Evolutionary conservation across 75 land plant genomes (phyloP), one percentile per base, ranked within the genome.

Genomic region (Picea glauca): DNA sequence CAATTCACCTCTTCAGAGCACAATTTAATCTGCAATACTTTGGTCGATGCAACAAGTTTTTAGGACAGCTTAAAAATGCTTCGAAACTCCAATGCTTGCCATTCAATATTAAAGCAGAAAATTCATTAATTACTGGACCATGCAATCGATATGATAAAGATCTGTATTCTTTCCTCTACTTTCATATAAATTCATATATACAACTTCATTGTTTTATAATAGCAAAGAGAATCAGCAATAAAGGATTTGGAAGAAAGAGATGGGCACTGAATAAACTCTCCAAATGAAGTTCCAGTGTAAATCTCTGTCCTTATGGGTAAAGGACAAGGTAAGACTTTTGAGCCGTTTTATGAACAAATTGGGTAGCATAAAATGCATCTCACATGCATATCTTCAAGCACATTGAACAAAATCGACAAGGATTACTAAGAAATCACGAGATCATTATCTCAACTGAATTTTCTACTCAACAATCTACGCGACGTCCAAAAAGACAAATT

Each of bases 401-500:
- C 17, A 17, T 15, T 68, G 73, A 68, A n/a, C 73, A 40, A 17
- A 68, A 68, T 68, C 33, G 46, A 68, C 40, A 18, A 68, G 40
- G 50, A 20, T 20, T 68, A 40, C 54, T 18, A 68, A 43, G 32
- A 68, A 40, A 68, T 68, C 46, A 20, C 14, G 8, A 68, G 73
- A 46, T 21, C n/a, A 46, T 40, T n/a, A 68, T 40, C 73, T 40
- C 31, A 4, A 40, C 54, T 46, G 54, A 46, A 46, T 46, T 67
- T 67, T 38, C 43, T 68, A 68, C 50, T 68, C 75, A 82, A 23
- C 54, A 33, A 32, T 83, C 77, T 35, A 46, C 18, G 18, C 77
- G 66, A 38, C 62, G 73, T 18, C 84, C 84, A 83, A 79, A 79
- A n/a, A 83, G 77, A 59, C 78, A 58, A 20, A 83, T 58, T 13